These are phyloP conservation scores for Rhizoclosmatium globosum DNA, from an alignment of 192 early-diverging fungal genomes.

Conservation along the genomic window DNA sequence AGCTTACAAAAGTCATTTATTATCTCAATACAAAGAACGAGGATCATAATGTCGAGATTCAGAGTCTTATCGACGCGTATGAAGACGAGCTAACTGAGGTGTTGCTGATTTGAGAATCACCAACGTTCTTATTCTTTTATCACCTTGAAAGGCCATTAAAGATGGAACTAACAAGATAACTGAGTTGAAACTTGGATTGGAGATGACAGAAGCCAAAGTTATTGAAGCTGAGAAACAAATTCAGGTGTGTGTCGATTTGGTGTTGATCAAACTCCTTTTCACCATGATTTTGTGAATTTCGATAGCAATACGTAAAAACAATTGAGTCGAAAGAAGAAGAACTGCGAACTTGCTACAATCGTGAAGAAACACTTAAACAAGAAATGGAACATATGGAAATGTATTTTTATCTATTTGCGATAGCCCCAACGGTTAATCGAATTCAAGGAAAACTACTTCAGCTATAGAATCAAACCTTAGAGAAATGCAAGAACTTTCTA, in stretches of 20 bases:
- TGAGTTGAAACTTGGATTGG: constrained; percentile 31
- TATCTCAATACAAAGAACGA: constrained; percentile 70
- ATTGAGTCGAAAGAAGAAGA: constrained; percentile 39
- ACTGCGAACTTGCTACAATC: constrained; percentile 5
- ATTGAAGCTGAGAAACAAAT: constrained; percentile 48
- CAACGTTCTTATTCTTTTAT: too few species aligned
- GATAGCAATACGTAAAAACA: constrained; percentile 42
- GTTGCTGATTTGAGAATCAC: background rate
- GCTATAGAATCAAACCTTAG: background rate
- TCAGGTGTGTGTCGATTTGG: constrained; percentile 37
- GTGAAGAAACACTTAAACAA: constrained; percentile 35
- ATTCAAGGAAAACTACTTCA: background rate
- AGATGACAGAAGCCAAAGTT: constrained; percentile 46
- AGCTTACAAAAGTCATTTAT: constrained; percentile 69
- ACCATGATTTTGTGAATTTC: background rate
- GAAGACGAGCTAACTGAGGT: constrained; percentile 60
- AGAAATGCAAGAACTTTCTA: constrained; percentile 8
- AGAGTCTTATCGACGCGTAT: constrained; percentile 56
- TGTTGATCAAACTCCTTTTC: background rate
- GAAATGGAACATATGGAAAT: background rate
- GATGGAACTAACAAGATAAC: constrained; percentile 38
- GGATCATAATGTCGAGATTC: constrained; percentile 58
- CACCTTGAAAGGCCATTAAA: constrained; percentile 19
- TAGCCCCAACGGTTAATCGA: background rate
- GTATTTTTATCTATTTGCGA: constrained; percentile 7